Base-by-base conservation (phyloP, 2,329 filamentous ascomycete species). In the Parastagonospora nodorum region DNA sequence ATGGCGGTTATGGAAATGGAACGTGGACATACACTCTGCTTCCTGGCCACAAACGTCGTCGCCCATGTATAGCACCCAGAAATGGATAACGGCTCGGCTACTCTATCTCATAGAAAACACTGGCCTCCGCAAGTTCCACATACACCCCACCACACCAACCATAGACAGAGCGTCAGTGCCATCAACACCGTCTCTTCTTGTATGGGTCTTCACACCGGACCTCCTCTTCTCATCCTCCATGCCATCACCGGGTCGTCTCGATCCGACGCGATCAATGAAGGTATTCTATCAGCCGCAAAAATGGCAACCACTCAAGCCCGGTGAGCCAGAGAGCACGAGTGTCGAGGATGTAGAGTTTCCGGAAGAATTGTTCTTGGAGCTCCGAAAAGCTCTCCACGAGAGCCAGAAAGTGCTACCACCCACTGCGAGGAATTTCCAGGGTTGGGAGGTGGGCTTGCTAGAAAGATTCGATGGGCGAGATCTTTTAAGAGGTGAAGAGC, bases 391-490 rank as follows among this genome's bases (percentile, higher is more conserved):
- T 8, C 72, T 91, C 24, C 65, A 74, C 9, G 64, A 63, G 7
- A 85, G 81, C 57, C 82, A 78, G 31, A 36, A 54, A 2, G 64
- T 84, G 12, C 66, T 90, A 8, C 87, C 88, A 1, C 66, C 58
- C 0, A 75, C 75, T 8, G 83, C 87, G 51, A 78, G 84, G 48
- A 74, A 61, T 27, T 88, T 89, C 58, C 78, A 83, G 64, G 82
- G 80, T n/a, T 91, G 87, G 87, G 79, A 80, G 24, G 84, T 90
- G 5, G 86, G 85, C 2, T 67, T 90, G 14, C 64, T 90, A 51
- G 78, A 81, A 55, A 75, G 81, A 51, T 86, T 82, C 72, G 71
- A 76, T 50, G 55, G 57, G 9, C 57, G 55, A 6, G 66, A 69
- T 42, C 9, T 40, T 40, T 3, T 24, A 24, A 24, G 19, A 24